A percentile compares a stretch with the other conserved stretches of the same genome.
Conservation (phyloP, 2,329 filamentous ascomycete species). For the Septoria petroselini region DNA sequence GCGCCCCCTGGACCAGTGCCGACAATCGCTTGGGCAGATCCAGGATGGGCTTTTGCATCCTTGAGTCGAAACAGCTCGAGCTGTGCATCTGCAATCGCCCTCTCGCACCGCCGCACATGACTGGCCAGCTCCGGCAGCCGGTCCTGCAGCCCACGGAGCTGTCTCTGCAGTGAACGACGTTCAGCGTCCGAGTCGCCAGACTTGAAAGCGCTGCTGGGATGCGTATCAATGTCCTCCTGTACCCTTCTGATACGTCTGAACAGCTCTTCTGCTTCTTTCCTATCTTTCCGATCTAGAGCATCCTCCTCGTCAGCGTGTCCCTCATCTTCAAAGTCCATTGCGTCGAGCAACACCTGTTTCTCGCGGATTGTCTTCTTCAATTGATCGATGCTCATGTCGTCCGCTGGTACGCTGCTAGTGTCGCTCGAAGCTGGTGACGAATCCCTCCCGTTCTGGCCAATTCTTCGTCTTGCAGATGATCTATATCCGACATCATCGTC, state of each 20-base stretch:
- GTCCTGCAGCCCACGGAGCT: constrained; percentile 84
- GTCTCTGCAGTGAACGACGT: constrained; percentile 77
- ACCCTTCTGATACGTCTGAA: constrained; percentile 87
- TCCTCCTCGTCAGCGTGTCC: constrained; percentile 87
- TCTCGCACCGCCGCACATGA: constrained; percentile 84
- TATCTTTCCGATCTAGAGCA: constrained; percentile 81
- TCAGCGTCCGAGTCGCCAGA: constrained; percentile 84
- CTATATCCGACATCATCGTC: constrained; percentile 81
- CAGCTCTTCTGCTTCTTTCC: constrained; percentile 87
- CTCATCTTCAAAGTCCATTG: constrained; percentile 94
- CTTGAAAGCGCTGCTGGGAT: constrained; percentile 71
- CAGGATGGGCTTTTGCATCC: constrained; percentile 88
- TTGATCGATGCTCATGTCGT: constrained; percentile 83
- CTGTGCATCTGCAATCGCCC: constrained; percentile 85
- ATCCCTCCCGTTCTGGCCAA: constrained; percentile 65
- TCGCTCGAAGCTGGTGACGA: constrained; percentile 71
- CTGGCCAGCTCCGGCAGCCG: constrained; percentile 89
- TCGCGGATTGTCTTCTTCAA: constrained; percentile 89
- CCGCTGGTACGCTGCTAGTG: constrained; percentile 60
- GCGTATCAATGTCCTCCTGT: constrained; percentile 90
- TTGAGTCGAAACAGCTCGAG: constrained; percentile 89
- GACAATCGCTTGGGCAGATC: constrained; percentile 74
- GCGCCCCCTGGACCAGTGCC: constrained; percentile 88
- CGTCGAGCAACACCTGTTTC: constrained; percentile 90
- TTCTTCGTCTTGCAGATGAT: constrained; percentile 84